Conservation (phyloP, 2,329 filamentous ascomycete species). For the Didymella pomorum region DNA sequence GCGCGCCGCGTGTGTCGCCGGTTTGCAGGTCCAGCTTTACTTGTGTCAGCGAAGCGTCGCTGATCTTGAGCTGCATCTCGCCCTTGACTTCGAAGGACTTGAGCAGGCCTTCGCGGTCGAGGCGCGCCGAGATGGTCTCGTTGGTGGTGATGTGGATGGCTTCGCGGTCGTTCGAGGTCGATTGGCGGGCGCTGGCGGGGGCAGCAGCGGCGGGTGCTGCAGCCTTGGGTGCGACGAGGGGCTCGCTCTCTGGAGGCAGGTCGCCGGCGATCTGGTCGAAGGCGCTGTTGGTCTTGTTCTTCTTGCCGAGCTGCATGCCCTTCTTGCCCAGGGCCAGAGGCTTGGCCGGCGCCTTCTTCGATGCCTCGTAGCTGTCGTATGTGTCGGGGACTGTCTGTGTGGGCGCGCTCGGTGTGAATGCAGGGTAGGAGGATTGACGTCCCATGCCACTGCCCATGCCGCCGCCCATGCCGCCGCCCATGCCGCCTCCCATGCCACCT, state of each 20-base stretch:
- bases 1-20: slow-evolving; percentile 79
- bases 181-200: slow-evolving; percentile 63
- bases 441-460: slow-evolving; percentile 57
- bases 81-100: slow-evolving; percentile 90
- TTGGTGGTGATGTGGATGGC: slow-evolving; percentile 87
- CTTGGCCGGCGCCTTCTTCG: slow-evolving; percentile 85
- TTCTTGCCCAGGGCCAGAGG: slow-evolving; percentile 88
- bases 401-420: slow-evolving; percentile 82
- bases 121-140: slow-evolving; percentile 87
- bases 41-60: slow-evolving; percentile 88
- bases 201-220: slow-evolving; percentile 62
- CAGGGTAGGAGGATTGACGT: slow-evolving; percentile 83
- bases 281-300: slow-evolving; percentile 96
- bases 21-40: slow-evolving; percentile 84
- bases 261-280: slow-evolving; percentile 95
- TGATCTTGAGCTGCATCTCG: slow-evolving; percentile 89
- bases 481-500: slow-evolving; percentile 50
- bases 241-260: slow-evolving; percentile 85
- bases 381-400: slow-evolving; percentile 75
- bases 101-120: slow-evolving; percentile 86
- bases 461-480: slow-evolving; percentile 29
- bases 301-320: slow-evolving; percentile 99
- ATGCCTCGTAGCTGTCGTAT: slow-evolving; percentile 96
- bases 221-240: slow-evolving; percentile 69
- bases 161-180: slow-evolving; percentile 78